phyloP scores from a whole-genome alignment of 768 basidiomycete genomes.

The Postia placenta region DNA sequence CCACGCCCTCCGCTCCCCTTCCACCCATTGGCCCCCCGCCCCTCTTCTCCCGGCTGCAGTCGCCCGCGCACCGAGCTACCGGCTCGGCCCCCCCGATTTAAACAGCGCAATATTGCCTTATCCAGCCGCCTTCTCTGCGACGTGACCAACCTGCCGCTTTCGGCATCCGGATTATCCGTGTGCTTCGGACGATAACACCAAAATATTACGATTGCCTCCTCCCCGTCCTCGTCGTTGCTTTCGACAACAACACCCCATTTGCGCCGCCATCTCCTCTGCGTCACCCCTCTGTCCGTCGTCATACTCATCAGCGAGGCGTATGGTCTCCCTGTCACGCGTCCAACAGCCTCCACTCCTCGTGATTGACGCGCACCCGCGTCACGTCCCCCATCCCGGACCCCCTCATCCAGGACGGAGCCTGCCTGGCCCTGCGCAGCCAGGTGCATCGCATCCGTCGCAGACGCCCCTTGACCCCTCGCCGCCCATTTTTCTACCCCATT shows the following conservation, averaged over 20 bases:
- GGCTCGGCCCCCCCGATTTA: constrained; percentile 5
- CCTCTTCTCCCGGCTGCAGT: background rate
- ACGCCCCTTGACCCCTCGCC: background rate
- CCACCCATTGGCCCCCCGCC: constrained; percentile 17
- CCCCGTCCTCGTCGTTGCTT: constrained; percentile 1
- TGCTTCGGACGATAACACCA: constrained; percentile 13
- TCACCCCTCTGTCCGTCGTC: constrained; percentile 4
- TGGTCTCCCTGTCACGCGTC: background rate
- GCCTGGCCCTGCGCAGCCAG: too few relatives aligned
- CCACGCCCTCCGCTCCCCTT: constrained; percentile 7
- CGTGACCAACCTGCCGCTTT: constrained; percentile 7
- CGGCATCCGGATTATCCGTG: constrained; percentile 9
- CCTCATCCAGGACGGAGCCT: background rate
- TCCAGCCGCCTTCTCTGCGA: constrained; percentile 8
- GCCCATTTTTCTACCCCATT: background rate
- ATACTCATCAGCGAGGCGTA: constrained; percentile 2
- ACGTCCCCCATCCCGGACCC: background rate
- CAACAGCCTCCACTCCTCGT: too few relatives aligned
- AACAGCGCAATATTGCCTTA: constrained; percentile 18
- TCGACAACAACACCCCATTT: background rate
- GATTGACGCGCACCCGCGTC: constrained; percentile 1
- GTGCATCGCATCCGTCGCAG: too few relatives aligned
- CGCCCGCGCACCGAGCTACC: constrained; percentile 3
- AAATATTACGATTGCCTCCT: background rate
- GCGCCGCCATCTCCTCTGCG: constrained; percentile 2